phyloP scores from a whole-genome alignment of 495 filamentous ascomycete genomes.

The Neurospora terricola region DNA sequence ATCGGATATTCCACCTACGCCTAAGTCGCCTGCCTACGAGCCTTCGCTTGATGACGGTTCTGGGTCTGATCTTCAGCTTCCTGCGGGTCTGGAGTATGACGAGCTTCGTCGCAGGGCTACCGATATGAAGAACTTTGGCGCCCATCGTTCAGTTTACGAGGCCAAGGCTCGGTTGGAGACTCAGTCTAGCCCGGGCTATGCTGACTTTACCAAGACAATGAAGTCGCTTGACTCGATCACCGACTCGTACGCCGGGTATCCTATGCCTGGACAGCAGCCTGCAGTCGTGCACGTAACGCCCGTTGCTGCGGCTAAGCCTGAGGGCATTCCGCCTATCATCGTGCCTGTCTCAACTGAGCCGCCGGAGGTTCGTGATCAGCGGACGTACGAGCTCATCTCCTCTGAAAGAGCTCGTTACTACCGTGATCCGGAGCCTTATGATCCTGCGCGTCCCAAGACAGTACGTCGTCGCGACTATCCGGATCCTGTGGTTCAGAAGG shows the following conservation, averaged over 20 bases:
- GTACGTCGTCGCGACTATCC: constrained; percentile 21
- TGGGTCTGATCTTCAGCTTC: constrained; percentile 7
- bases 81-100: constrained; percentile 10
- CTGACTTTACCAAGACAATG: constrained; percentile 14
- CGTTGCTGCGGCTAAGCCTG: not conserved
- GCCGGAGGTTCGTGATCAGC: constrained; percentile 13
- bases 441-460: constrained; percentile 16
- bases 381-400: constrained; percentile 19
- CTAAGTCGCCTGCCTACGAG: constrained; percentile 55
- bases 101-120: constrained; percentile 23
- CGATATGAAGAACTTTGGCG: constrained; percentile 8
- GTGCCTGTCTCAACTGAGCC: not conserved
- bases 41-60: constrained; percentile 3
- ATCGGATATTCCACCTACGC: constrained; percentile 66
- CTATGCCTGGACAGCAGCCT: not conserved
- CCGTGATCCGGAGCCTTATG: constrained; percentile 19
- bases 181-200: constrained; percentile 13
- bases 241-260: constrained; percentile 3
- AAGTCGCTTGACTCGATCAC: constrained; percentile 13
- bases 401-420: constrained; percentile 29
- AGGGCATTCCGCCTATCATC: not conserved
- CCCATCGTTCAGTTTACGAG: constrained; percentile 5
- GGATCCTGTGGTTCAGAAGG: constrained; percentile 23
- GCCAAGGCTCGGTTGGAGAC: constrained; percentile 12
- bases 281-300: not conserved